phyloP scores from a whole-genome alignment of 192 early-diverging fungal species.

The Backusella westeae region DNA sequence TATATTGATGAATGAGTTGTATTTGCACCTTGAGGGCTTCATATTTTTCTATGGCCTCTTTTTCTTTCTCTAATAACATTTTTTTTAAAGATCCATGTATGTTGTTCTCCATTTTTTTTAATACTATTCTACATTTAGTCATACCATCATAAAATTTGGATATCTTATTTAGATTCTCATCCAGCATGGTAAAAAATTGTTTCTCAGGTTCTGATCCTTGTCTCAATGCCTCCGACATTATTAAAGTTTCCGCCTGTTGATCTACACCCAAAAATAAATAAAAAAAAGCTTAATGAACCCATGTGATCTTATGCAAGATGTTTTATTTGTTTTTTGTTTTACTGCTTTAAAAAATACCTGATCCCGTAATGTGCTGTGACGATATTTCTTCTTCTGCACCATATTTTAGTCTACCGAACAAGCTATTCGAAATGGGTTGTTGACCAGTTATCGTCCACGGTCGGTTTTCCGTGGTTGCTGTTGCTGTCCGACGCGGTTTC shows the following conservation, averaged over 20 bases:
- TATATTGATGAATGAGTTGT: slow-evolving; percentile 29
- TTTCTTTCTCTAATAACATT: slow-evolving; percentile 38
- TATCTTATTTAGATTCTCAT: slow-evolving; percentile 42
- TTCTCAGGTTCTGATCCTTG: slow-evolving; percentile 31
- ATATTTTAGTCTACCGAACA: not conserved
- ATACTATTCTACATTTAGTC: not conserved
- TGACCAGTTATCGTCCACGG: not conserved
- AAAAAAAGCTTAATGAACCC: not conserved
- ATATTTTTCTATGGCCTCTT: slow-evolving; percentile 42
- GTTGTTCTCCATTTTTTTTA: not conserved
- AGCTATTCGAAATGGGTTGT: not conserved
- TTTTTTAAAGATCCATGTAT: not conserved
- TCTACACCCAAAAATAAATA: not conserved
- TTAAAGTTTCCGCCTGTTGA: not conserved
- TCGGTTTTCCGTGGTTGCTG: not conserved
- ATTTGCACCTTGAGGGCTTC: slow-evolving; percentile 45
- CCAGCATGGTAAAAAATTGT: slow-evolving; percentile 41
- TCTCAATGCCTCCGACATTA: slow-evolving; percentile 9
- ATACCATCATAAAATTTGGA: slow-evolving; percentile 46
- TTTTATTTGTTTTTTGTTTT: not conserved
- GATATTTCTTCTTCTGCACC: not conserved
- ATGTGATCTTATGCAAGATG: no score
- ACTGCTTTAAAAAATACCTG: not conserved
- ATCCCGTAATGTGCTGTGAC: not conserved
- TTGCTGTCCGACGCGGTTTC: not conserved